These are phyloP conservation scores for Phytophthora agathidicida DNA, from an alignment of 352 stramenopile genomes.

Conservation along the genomic window DNA sequence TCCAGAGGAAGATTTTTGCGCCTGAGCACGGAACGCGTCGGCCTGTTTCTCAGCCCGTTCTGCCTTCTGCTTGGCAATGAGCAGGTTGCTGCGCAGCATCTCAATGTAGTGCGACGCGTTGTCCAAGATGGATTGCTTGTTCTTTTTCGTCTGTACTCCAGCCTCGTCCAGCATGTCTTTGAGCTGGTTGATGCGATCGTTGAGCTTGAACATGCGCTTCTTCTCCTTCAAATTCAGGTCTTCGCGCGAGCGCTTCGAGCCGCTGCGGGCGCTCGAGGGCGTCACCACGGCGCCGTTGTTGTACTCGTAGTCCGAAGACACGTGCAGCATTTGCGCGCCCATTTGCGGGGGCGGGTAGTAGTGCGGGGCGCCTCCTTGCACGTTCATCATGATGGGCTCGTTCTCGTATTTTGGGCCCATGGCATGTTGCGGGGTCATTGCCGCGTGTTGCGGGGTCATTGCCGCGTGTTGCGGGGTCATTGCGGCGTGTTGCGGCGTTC, in stretches of 20 bases:
- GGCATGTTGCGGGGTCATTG: constrained; percentile 45
- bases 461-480: constrained; percentile 56
- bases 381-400: constrained; percentile 69
- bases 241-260: constrained; percentile 72
- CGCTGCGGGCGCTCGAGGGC: constrained; percentile 30
- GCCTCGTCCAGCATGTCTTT: constrained; percentile 70
- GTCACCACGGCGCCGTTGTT: constrained; percentile 43
- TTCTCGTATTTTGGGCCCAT: constrained; percentile 48
- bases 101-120: constrained; percentile 76
- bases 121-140: constrained; percentile 80
- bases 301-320: constrained; percentile 67
- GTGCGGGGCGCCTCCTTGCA: constrained; percentile 38
- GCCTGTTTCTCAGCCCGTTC: constrained; percentile 61
- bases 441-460: constrained; percentile 28
- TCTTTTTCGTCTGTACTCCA: constrained; percentile 80
- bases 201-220: constrained; percentile 91
- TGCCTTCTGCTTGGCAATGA: constrained; percentile 66
- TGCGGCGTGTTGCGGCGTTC: constrained; percentile 45
- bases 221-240: constrained; percentile 89
- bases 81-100: constrained; percentile 64
- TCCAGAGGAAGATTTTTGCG: constrained; percentile 37
- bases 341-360: constrained; percentile 55
- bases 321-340: constrained; percentile 56
- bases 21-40: constrained; percentile 49
- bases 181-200: constrained; percentile 83